Evolutionary conservation across 345 rosid genomes (phyloP).

Genomic region (Aegle marmelos): DNA sequence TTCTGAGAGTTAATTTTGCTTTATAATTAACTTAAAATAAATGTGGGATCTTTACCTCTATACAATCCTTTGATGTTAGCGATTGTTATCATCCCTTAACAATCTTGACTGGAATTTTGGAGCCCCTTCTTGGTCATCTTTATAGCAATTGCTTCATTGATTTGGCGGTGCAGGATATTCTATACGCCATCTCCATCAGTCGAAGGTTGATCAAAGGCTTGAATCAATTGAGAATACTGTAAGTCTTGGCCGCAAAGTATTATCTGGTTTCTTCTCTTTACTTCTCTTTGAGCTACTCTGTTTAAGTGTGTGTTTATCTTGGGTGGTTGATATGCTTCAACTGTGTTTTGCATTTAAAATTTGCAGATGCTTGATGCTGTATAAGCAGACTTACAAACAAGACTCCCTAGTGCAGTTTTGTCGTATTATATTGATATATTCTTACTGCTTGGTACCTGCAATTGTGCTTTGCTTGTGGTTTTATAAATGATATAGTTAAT

Average conservation of each 20-base stretch:
- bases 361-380: neutral
- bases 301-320: neutral
- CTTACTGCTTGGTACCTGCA: neutral
- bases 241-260: constrained; percentile 21
- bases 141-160: neutral
- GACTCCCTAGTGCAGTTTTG: neutral
- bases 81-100: neutral
- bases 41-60: neutral
- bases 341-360: neutral
- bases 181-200: constrained; percentile 50
- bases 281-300: neutral
- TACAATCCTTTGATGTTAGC: neutral
- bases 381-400: neutral
- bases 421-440: neutral
- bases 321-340: neutral
- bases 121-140: neutral
- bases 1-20: neutral
- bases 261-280: neutral
- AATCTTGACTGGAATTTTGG: neutral
- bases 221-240: constrained; percentile 70
- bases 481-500: neutral
- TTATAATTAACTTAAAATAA: neutral
- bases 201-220: constrained; percentile 61
- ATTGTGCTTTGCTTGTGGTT: neutral
- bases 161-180: constrained; percentile 48